These are phyloP conservation scores for Nakazawaea molendinolei DNA, from an alignment of 805 yeast species.

Conservation along the genomic window DNA sequence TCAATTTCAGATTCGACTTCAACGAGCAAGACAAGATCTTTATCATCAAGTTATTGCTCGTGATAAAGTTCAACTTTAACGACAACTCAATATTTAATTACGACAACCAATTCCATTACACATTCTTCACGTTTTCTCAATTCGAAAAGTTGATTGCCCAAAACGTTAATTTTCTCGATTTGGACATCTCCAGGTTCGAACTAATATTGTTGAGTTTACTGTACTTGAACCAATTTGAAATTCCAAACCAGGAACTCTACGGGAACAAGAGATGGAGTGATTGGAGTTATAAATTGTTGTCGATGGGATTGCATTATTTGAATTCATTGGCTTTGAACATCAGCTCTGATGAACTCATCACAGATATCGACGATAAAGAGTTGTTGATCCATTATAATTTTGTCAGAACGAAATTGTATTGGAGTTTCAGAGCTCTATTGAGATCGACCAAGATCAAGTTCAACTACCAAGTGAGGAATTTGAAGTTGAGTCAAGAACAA, in stretches of 20 bases:
- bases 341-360: constrained; percentile 12
- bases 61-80: constrained; percentile 40
- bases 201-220: constrained; percentile 42
- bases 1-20: constrained; percentile 18
- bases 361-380: constrained; percentile 3
- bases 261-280: constrained; percentile 25
- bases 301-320: constrained; percentile 31
- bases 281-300: constrained; percentile 35
- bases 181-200: constrained; percentile 41
- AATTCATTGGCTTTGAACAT: constrained; percentile 37
- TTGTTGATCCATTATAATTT: constrained; percentile 18
- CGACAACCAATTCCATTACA: constrained; percentile 17
- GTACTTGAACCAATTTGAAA: constrained; percentile 35
- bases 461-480: constrained; percentile 14
- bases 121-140: constrained; percentile 29
- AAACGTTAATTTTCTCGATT: constrained; percentile 41
- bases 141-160: constrained; percentile 34
- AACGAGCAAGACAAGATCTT: constrained; percentile 32
- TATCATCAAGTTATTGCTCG: constrained; percentile 46
- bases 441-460: constrained; percentile 23
- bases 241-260: constrained; percentile 17
- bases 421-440: constrained; percentile 33
- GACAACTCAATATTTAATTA: constrained; percentile 29
- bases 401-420: constrained; percentile 32
- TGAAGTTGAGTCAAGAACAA: constrained; percentile 14